A percentile compares a stretch with the other conserved stretches of the same genome.
These are phyloP conservation scores for Emericellopsis terricola DNA, from an alignment of 495 filamentous ascomycete genomes.

Conservation along the genomic window DNA sequence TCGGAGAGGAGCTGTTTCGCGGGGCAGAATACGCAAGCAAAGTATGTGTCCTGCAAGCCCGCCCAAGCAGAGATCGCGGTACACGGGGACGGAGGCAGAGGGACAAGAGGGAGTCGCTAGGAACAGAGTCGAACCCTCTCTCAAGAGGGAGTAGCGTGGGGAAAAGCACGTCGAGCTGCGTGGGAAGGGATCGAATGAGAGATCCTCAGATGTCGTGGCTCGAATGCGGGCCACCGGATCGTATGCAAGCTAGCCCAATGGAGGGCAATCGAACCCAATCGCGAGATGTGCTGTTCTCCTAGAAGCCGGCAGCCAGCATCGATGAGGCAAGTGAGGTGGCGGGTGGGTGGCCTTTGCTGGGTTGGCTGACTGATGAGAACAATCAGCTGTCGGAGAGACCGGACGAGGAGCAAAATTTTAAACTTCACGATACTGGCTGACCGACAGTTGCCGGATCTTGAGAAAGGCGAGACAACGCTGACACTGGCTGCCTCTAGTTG, in stretches of 20 bases:
- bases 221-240: conserved; percentile 25
- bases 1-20: conserved; percentile 4
- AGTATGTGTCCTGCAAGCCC: conserved; percentile 3
- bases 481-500: too few species aligned
- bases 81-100: not conserved
- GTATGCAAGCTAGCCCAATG: conserved; percentile 4
- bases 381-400: too few species aligned
- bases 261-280: conserved; percentile 1
- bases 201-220: conserved; percentile 33
- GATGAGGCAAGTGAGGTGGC: too few species aligned
- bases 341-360: too few species aligned
- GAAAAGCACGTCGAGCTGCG: conserved; percentile 5
- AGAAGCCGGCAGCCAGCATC: too few species aligned
- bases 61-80: not conserved
- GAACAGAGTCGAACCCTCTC: conserved; percentile 11
- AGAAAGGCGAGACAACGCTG: too few species aligned
- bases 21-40: too few species aligned
- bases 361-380: too few species aligned
- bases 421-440: too few species aligned
- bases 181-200: conserved; percentile 2
- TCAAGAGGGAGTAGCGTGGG: conserved; percentile 7
- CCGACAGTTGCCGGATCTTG: too few species aligned
- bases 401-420: too few species aligned
- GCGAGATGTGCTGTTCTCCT: too few species aligned
- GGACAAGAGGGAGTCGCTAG: conserved; percentile 2